A percentile compares a stretch with the other conserved stretches of the same genome.
Evolutionary conservation across 768 basidiomycete genomes (phyloP).

Genomic region (Lactarius akahatsu): DNA sequence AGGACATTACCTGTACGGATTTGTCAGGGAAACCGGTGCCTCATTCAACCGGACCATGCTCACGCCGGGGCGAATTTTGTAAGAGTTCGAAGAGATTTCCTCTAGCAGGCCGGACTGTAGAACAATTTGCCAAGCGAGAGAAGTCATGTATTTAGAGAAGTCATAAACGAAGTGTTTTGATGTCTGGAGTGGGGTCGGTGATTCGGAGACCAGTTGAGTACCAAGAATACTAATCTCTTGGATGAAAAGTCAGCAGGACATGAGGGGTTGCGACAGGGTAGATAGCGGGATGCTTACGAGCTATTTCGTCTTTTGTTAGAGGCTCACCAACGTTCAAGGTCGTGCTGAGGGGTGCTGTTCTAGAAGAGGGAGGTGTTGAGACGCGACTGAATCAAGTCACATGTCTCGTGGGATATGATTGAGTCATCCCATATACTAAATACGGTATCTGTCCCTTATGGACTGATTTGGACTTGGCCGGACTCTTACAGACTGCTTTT

Average conservation of each 20-base stretch:
- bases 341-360: constrained; percentile 35
- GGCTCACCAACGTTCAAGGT: constrained; percentile 46
- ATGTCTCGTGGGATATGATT: too few relatives aligned
- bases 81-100: constrained; percentile 59
- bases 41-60: constrained; percentile 85
- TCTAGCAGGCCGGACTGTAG: constrained; percentile 49
- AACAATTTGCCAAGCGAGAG: constrained; percentile 67
- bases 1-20: constrained; percentile 57
- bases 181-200: constrained; percentile 50
- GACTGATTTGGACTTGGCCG: too few relatives aligned
- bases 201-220: constrained; percentile 68
- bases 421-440: too few relatives aligned
- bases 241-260: constrained; percentile 30
- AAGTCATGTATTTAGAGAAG: constrained; percentile 82
- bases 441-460: too few relatives aligned
- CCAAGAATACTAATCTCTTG: constrained; percentile 78
- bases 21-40: constrained; percentile 52
- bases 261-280: constrained; percentile 31
- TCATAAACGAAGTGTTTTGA: constrained; percentile 76
- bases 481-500: too few relatives aligned
- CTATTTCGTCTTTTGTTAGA: constrained; percentile 52
- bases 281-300: constrained; percentile 19
- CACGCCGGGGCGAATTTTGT: constrained; percentile 50
- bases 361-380: constrained; percentile 14
- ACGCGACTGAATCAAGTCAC: too few relatives aligned